phyloP scores from a whole-genome alignment of 1,284 basidiomycete species.

The Microstroma glucosiphilum region DNA sequence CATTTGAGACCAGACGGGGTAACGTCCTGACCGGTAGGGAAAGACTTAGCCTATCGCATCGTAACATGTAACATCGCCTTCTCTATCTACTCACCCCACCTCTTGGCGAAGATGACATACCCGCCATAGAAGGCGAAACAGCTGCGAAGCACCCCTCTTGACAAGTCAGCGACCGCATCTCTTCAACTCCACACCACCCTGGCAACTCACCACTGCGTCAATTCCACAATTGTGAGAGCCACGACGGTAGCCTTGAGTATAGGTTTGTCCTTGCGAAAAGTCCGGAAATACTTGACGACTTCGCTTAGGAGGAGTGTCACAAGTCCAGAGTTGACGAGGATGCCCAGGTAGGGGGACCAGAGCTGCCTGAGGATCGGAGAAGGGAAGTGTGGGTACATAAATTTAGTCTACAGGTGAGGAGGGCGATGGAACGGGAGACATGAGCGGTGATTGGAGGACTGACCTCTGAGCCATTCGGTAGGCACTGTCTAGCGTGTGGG shows the following conservation, averaged over 20 bases:
- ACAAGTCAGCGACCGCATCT: background rate
- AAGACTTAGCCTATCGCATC: background rate
- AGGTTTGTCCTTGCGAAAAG: background rate
- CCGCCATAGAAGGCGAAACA: slow-evolving; percentile 5
- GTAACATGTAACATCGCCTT: background rate
- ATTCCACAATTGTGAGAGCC: background rate
- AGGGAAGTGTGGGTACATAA: background rate
- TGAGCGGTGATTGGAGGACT: background rate
- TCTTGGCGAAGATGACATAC: background rate
- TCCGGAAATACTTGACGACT: background rate
- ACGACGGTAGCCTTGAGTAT: background rate
- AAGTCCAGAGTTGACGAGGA: background rate
- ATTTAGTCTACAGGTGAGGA: background rate
- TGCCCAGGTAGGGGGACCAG: slow-evolving; percentile 3
- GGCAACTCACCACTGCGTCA: background rate
- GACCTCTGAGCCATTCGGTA: background rate
- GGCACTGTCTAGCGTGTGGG: background rate
- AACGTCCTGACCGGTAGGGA: background rate
- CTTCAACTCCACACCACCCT: background rate
- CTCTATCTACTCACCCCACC: background rate
- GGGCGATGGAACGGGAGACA: background rate
- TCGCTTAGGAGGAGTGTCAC: background rate
- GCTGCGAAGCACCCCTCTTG: background rate
- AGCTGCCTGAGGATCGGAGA: background rate
- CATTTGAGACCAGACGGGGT: background rate